Conservation (phyloP, 305 asterid genomes). For the Solanum hybrid region DNA sequence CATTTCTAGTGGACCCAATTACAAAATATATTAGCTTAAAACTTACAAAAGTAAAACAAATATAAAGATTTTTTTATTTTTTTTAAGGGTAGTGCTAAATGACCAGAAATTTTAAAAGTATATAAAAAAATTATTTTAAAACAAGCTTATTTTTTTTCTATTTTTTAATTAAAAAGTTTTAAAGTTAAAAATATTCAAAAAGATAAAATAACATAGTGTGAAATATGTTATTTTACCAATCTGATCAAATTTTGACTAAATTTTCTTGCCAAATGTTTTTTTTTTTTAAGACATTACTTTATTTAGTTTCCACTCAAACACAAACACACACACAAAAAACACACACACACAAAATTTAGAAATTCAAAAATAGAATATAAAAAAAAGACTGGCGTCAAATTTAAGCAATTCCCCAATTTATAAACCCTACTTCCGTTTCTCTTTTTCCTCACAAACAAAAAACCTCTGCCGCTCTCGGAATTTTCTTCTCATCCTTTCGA, state of each 20-base stretch:
- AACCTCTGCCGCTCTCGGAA: neutral
- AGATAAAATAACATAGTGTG: no score
- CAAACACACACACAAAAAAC: neutral
- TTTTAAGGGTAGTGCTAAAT: neutral
- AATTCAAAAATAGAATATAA: neutral
- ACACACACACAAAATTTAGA: neutral
- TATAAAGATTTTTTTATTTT: neutral
- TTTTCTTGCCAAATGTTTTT: no score
- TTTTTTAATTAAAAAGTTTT: no score
- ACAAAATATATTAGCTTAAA: neutral
- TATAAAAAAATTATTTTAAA: no score
- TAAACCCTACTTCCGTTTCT: neutral
- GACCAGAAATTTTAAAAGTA: no score
- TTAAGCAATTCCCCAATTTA: neutral
- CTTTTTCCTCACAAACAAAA: neutral
- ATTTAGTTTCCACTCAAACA: neutral
- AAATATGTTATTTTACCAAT: no score
- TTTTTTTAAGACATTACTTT: neutral
- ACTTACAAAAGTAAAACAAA: neutral
- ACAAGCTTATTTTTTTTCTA: no score
- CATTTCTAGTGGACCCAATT: neutral
- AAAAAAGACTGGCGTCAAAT: conserved; percentile 3
- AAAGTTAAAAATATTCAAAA: no score
- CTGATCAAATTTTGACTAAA: no score
- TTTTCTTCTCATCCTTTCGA: neutral